Evolutionary conservation across 2,329 filamentous ascomycete species (phyloP).

Genomic region (Diplocarpon mali): DNA sequence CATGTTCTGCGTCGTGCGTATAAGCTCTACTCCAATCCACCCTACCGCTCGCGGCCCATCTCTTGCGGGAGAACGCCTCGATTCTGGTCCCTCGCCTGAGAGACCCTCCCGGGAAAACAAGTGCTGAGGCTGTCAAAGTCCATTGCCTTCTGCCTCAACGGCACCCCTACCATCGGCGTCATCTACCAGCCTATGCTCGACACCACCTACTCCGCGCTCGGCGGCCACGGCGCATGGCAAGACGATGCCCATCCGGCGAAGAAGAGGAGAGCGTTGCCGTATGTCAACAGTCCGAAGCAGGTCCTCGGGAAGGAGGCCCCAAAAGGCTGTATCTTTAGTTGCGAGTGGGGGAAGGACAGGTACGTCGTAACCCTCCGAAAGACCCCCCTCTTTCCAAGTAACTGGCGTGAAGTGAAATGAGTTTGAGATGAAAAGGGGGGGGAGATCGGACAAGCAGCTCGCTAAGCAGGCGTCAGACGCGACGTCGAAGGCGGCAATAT

Average conservation of each 20-base stretch:
- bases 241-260: slow-evolving; percentile 17
- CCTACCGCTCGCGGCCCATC: too few relatives aligned
- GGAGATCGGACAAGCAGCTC: too few relatives aligned
- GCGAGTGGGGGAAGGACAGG: slow-evolving; percentile 68
- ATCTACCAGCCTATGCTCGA: slow-evolving; percentile 61
- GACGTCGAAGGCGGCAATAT: slow-evolving; percentile 58
- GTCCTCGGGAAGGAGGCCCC: slow-evolving; percentile 54
- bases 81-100: too few relatives aligned
- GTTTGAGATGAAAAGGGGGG: too few relatives aligned
- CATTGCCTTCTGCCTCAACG: slow-evolving; percentile 54
- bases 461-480: slow-evolving; percentile 31
- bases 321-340: slow-evolving; percentile 59
- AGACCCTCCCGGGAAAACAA: too few relatives aligned
- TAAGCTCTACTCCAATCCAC: too few relatives aligned
- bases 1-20: slow-evolving; percentile 56
- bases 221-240: slow-evolving; percentile 51
- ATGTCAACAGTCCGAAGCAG: slow-evolving; percentile 50
- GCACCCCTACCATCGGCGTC: slow-evolving; percentile 54
- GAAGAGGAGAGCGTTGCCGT: slow-evolving; percentile 51
- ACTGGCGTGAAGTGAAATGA: too few relatives aligned
- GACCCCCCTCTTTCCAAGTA: too few relatives aligned
- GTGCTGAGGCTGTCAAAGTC: slow-evolving; percentile 29
- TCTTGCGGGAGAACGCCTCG: too few relatives aligned
- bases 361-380: not conserved
- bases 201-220: slow-evolving; percentile 58